phyloP scores from a whole-genome alignment of 2,329 filamentous ascomycete genomes.

The Colletotrichum somersetense region DNA sequence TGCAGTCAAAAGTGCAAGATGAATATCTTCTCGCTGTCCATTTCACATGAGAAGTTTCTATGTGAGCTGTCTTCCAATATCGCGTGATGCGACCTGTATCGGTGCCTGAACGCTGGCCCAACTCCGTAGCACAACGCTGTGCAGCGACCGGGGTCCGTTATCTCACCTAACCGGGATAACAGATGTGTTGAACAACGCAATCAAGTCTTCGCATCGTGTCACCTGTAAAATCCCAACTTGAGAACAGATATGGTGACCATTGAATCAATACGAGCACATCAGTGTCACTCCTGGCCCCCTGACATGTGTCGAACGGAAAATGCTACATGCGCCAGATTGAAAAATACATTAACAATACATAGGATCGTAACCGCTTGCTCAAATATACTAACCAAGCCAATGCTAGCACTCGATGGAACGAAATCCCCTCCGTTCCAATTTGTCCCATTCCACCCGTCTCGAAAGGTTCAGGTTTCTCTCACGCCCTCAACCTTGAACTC shows the following conservation, averaged over 20 bases:
- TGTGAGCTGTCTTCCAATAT: neutral
- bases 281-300: neutral
- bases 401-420: too few relatives aligned
- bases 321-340: too few relatives aligned
- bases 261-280: neutral
- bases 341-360: too few relatives aligned
- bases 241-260: neutral
- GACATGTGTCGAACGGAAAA: too few relatives aligned
- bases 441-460: too few relatives aligned
- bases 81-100: conserved; percentile 10
- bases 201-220: neutral
- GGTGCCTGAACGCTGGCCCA: conserved; percentile 14
- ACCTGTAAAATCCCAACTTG: neutral
- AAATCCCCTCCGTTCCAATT: too few relatives aligned
- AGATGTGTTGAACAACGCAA: neutral
- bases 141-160: conserved; percentile 1
- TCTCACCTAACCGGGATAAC: conserved; percentile 5
- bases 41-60: neutral
- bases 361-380: too few relatives aligned
- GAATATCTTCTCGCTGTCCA: neutral
- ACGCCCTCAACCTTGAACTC: too few relatives aligned
- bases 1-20: neutral
- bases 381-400: too few relatives aligned
- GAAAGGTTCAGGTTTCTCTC: too few relatives aligned
- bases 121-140: conserved; percentile 7